A percentile compares a stretch with the other conserved stretches of the same genome.
Evolutionary conservation across 1,284 basidiomycete genomes (phyloP).

Genomic region (Ganoderma lucidum): DNA sequence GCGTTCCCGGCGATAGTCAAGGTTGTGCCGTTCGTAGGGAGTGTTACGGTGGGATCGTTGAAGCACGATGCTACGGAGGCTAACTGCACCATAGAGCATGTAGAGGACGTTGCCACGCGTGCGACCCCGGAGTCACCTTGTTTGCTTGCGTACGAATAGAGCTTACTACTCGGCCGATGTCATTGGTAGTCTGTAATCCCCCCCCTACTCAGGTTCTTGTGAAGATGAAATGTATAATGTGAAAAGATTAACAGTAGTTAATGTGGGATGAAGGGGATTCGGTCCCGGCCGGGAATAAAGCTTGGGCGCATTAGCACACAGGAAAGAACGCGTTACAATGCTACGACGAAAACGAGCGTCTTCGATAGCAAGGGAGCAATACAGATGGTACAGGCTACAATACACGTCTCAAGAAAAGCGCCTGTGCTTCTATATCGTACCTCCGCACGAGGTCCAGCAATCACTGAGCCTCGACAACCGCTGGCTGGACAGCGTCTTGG

Average conservation of each 20-base stretch:
- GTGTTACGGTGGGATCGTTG: neutral
- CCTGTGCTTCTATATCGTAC: constrained; percentile 6
- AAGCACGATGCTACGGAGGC: neutral
- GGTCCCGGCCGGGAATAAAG: too few species aligned
- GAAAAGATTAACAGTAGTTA: too few species aligned
- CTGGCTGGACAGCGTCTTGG: constrained; percentile 35
- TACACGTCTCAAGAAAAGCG: constrained; percentile 13
- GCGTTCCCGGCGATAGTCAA: neutral
- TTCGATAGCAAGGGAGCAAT: constrained; percentile 4
- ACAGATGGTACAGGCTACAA: constrained; percentile 15
- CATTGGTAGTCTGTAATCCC: neutral
- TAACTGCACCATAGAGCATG: constrained; percentile 3
- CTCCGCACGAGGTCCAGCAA: neutral
- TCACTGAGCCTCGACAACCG: constrained; percentile 37
- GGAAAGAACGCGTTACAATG: neutral
- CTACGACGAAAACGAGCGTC: constrained; percentile 1
- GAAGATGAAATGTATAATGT: too few species aligned
- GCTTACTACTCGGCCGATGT: neutral
- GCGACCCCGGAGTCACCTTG: neutral
- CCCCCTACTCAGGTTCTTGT: too few species aligned
- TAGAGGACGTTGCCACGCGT: neutral
- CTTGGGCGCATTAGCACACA: neutral
- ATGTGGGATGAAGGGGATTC: too few species aligned
- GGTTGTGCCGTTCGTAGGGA: neutral
- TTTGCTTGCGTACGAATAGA: neutral